These are phyloP conservation scores for Mrakia blollopis DNA, from an alignment of 768 basidiomycete species.

Conservation along the genomic window DNA sequence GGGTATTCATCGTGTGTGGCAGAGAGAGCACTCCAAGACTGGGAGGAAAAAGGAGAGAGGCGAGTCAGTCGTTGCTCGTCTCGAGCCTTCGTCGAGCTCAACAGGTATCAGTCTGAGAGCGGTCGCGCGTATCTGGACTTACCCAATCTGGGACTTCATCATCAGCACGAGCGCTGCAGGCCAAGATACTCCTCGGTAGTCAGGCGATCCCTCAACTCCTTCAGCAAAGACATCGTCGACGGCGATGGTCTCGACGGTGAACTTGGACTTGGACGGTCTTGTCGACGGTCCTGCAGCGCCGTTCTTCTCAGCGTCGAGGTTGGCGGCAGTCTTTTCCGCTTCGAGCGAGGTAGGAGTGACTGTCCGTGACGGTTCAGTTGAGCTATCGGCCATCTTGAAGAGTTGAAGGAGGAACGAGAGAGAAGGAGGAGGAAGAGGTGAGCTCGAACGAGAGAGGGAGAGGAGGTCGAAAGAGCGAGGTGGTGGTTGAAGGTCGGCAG, in stretches of 20 bases:
- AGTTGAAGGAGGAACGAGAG: neutral
- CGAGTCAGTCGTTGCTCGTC: neutral
- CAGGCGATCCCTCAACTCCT: slow-evolving; percentile 7
- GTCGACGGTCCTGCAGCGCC: neutral
- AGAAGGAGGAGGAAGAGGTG: neutral
- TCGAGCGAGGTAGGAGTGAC: neutral
- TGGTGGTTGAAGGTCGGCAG: neutral
- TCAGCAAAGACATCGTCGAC: neutral
- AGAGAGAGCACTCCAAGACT: slow-evolving; percentile 4
- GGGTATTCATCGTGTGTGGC: neutral
- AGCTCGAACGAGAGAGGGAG: neutral
- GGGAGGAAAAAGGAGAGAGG: neutral
- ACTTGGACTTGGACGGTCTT: neutral
- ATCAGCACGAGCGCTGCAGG: slow-evolving; percentile 14
- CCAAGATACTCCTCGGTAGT: slow-evolving; percentile 25
- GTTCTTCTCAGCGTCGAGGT: neutral
- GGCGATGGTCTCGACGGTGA: neutral
- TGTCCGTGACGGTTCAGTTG: neutral
- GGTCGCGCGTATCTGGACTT: neutral
- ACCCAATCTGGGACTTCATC: slow-evolving; percentile 27
- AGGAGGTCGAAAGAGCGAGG: neutral
- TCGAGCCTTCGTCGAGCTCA: neutral
- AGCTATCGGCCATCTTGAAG: neutral
- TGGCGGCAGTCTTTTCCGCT: neutral
- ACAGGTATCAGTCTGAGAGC: too few species aligned